A percentile compares a stretch with the other conserved stretches of the same genome.
These are phyloP conservation scores for Peterozyma xylosa DNA, from an alignment of 805 yeast species.

Conservation along the genomic window DNA sequence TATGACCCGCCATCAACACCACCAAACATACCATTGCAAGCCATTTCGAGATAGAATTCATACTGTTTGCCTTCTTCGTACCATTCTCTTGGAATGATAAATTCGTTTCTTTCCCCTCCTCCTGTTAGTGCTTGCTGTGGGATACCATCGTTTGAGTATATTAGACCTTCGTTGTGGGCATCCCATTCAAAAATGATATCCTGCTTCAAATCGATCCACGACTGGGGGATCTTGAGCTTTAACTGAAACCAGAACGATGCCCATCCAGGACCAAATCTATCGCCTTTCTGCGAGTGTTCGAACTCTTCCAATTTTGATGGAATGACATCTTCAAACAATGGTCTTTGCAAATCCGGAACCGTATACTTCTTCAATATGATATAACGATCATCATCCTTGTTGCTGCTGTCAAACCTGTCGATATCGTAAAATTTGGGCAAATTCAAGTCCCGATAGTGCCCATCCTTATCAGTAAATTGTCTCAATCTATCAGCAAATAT, in stretches of 20 bases:
- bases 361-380: conserved; percentile 60
- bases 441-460: conserved; percentile 65
- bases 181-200: conserved; percentile 72
- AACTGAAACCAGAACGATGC: conserved; percentile 91
- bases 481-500: conserved; percentile 67
- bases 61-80: conserved; percentile 43
- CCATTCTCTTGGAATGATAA: conserved; percentile 54
- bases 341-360: conserved; percentile 65
- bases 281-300: conserved; percentile 58
- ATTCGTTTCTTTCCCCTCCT: conserved; percentile 74
- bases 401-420: conserved; percentile 39
- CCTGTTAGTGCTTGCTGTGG: conserved; percentile 84
- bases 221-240: conserved; percentile 51
- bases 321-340: conserved; percentile 54
- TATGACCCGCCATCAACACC: conserved; percentile 55
- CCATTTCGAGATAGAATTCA: conserved; percentile 75
- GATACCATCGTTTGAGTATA: conserved; percentile 57
- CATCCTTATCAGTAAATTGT: conserved; percentile 68
- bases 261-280: conserved; percentile 92
- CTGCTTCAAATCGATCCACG: conserved; percentile 37
- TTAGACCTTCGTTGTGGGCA: conserved; percentile 76
- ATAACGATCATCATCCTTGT: conserved; percentile 21
- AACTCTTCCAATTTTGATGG: conserved; percentile 38
- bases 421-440: conserved; percentile 75
- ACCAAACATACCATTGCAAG: conserved; percentile 94